These are phyloP conservation scores for Astragalus glycyphyllos DNA, from an alignment of 306 rosid species.

Conservation along the genomic window DNA sequence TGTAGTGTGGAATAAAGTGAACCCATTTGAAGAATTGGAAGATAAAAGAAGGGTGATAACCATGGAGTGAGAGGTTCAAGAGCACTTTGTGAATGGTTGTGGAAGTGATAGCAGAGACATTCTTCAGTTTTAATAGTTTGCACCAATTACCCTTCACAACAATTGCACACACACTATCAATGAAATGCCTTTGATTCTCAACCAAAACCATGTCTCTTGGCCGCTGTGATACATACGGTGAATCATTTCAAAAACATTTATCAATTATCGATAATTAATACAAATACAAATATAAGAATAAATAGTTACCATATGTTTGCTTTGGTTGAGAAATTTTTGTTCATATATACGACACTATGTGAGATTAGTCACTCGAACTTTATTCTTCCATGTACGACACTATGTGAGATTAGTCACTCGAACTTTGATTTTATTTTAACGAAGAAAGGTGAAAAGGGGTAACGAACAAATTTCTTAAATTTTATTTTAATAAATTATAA, in stretches of 20 bases:
- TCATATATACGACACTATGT: too few relatives aligned
- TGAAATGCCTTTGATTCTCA: slow-evolving; percentile 45
- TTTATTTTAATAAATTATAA: too few relatives aligned
- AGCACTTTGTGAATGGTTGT: slow-evolving; percentile 63
- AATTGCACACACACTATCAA: slow-evolving; percentile 57
- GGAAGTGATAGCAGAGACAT: slow-evolving; percentile 55
- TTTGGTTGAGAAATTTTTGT: too few relatives aligned
- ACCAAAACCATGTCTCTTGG: slow-evolving; percentile 39
- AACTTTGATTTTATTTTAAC: too few relatives aligned
- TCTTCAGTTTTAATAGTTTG: slow-evolving; percentile 60
- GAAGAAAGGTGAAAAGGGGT: too few relatives aligned
- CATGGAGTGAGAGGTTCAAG: slow-evolving; percentile 56
- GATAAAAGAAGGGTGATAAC: slow-evolving; percentile 53
- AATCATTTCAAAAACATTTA: neutral
- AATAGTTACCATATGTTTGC: too few relatives aligned
- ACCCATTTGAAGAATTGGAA: slow-evolving; percentile 82
- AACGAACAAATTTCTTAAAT: too few relatives aligned
- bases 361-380: too few relatives aligned
- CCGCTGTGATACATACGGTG: slow-evolving; percentile 27
- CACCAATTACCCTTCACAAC: slow-evolving; percentile 72
- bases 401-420: too few relatives aligned
- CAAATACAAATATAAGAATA: too few relatives aligned
- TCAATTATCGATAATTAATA: too few relatives aligned
- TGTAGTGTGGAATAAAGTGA: slow-evolving; percentile 60
- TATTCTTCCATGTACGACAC: too few relatives aligned